Evolutionary conservation across 1,139 yeast genomes (phyloP), one percentile per base, ranked within the genome.

Genomic region (Yamadazyma dendronema): DNA sequence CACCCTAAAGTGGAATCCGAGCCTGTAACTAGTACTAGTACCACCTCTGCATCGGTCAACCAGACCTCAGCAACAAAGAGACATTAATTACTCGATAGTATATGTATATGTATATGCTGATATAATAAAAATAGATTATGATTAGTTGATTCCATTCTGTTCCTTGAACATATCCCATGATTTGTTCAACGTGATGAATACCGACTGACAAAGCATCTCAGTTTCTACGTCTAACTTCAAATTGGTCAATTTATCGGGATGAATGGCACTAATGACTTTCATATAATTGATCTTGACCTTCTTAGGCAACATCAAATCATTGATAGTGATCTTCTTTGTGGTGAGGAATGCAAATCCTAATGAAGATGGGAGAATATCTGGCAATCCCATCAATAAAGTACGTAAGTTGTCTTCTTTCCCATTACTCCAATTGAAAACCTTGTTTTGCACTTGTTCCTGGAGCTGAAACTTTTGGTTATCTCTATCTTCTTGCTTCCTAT

Each of bases 201-300:
- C 94, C 8, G 81, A 80, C 51, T 89, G 92, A 23, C 97, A 94
- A 36, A 90, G 69, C 83, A 90, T 77, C 56, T 83, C 83, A 42
- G 79, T 78, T 49, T 87, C 92, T n/a, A 79, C 65, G 22, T 65
- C 61, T 7, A 81, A 62, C 24, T 70, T 66, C 17, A 51, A 44
- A 37, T 48, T 53, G 13, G 50, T 45, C 28, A 89, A 65, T 59
- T 94, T 94, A 59, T 94, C 98, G 0, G 98, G 98, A 56, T 94
- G 99, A 4, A 94, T 88, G 48, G 83, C 79, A 24, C 96, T 82
- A 30, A 89, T 94, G 1, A 96, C 97, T 59, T 88, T 92, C 90
- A 94, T 77, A 59, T 92, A 94, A 24, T 72, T 72, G 32, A 90
- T 66, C 57, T 92, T 90, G 31, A 90, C 97, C 56, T 85, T 89